Evolutionary conservation across 2,329 filamentous ascomycete species (phyloP), one percentile per base, ranked within the genome.

Genomic region (Huntiella abstrusa): DNA sequence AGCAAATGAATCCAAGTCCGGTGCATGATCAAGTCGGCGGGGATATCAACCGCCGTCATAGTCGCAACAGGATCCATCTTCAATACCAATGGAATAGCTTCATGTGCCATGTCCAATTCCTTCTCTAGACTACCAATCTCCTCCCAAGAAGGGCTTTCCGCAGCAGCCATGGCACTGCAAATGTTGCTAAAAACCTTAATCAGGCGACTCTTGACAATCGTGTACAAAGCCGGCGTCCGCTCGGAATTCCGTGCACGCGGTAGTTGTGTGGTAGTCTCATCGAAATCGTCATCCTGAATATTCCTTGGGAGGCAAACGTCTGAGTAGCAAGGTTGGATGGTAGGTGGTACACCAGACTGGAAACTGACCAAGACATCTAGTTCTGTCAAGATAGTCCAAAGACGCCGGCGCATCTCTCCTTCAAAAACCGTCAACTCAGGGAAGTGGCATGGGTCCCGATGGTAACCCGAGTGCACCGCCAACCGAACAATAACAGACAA

Each of bases 391-490:
- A 73, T 61, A 51, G 68, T 66, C 73, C 73, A 77, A 1, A 77
- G 54, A 2, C 73, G 62, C 3, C 72, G 61, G 2, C 72, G 64
- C 56, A 76, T 65, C 56, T 77, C 73, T 1, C 65, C 61, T 15
- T 64, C 61, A 33, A 69, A 63, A 1, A 58, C 53, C 2, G 67
- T 62, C 61, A 71, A 68, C 15, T 62, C 60, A 5, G 63, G 61
- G 3, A 75, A 63, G 48, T 64, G 59, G 28, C 59, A 62, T 0
- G 73, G 72, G 47, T 77, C 73, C 1, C 70, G 65, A 54, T 77
- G 71, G 4, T 76, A 59, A 3, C 73, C 73, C 64, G 75, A 73
- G 46, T 65, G 65, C 54, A 77, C 67, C 45, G 71, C 73, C 5
- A 60, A 51, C 4, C 55, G 55, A 4, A 59, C 49, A 3, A 53